Conservation (phyloP, 2,329 filamentous ascomycete species). For the Metarhizium album region DNA sequence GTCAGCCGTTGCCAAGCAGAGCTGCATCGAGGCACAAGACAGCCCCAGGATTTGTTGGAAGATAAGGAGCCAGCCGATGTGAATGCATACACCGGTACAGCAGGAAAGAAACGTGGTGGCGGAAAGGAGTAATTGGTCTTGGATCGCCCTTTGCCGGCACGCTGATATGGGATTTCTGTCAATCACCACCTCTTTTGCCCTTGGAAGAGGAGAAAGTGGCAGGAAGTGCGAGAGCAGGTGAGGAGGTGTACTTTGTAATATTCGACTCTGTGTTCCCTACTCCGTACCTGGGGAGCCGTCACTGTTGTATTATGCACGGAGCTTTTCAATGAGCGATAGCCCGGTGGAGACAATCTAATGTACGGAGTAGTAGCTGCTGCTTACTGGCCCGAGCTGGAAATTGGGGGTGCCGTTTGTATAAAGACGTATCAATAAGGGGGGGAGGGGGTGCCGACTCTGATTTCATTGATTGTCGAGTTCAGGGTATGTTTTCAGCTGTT, state of each 20-base stretch:
- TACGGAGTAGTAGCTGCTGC: too few relatives aligned
- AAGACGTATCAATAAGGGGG: neutral
- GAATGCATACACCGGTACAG: neutral
- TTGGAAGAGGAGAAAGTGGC: neutral
- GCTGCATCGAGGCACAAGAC: neutral
- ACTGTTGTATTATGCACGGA: neutral
- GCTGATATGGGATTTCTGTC: neutral
- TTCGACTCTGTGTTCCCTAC: too few relatives aligned
- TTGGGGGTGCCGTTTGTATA: neutral
- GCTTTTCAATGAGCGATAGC: neutral
- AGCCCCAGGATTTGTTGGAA: slow-evolving; percentile 5
- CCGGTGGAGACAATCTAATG: neutral
- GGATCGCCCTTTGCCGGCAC: neutral
- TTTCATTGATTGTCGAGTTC: neutral
- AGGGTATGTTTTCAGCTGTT: neutral
- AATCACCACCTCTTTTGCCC: neutral
- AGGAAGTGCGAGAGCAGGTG: neutral
- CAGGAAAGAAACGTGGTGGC: neutral
- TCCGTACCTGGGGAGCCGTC: too few relatives aligned
- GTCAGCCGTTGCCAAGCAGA: slow-evolving; percentile 6
- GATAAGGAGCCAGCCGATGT: neutral
- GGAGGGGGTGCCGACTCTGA: neutral
- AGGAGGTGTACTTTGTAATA: too few relatives aligned
- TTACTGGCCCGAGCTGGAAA: neutral
- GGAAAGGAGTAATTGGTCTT: neutral